Percentiles rank a stretch among this genome's conserved stretches.
These are phyloP conservation scores for Tylopilus intermedius DNA, from an alignment of 768 basidiomycete genomes.

Conservation along the genomic window DNA sequence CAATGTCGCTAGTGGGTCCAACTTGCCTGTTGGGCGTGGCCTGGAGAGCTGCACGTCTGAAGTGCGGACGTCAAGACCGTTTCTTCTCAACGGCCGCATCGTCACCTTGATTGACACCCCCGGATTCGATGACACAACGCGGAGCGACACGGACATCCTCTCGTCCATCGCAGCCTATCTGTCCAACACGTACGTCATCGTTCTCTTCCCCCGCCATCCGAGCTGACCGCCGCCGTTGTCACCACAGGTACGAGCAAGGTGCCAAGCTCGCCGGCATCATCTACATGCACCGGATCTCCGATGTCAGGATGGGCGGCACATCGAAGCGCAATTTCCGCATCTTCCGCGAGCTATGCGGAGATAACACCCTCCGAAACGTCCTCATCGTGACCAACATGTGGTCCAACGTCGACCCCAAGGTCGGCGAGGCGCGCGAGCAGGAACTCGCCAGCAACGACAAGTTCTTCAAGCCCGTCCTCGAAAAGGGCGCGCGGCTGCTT, in stretches of 20 bases:
- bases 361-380: constrained; percentile 44
- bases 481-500: constrained; percentile 42
- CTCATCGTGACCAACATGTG: constrained; percentile 54
- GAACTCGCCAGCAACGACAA: constrained; percentile 39
- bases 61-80: constrained; percentile 41
- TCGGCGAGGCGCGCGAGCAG: constrained; percentile 41
- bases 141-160: constrained; percentile 47
- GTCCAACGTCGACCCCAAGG: constrained; percentile 36
- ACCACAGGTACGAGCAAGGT: constrained; percentile 29
- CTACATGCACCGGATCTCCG: constrained; percentile 52
- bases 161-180: constrained; percentile 43
- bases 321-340: constrained; percentile 49
- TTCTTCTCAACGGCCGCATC: constrained; percentile 40
- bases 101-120: constrained; percentile 57
- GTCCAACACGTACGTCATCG: constrained; percentile 27
- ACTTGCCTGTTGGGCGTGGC: constrained; percentile 40
- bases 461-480: constrained; percentile 51
- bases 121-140: constrained; percentile 53
- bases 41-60: constrained; percentile 48
- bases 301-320: constrained; percentile 46
- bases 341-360: constrained; percentile 51
- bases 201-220: background rate
- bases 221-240: background rate
- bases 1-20: constrained; percentile 47
- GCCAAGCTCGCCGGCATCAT: constrained; percentile 47